Evolutionary conservation across 1,284 basidiomycete genomes (phyloP).

Genomic region (Anthracocystis setariae): DNA sequence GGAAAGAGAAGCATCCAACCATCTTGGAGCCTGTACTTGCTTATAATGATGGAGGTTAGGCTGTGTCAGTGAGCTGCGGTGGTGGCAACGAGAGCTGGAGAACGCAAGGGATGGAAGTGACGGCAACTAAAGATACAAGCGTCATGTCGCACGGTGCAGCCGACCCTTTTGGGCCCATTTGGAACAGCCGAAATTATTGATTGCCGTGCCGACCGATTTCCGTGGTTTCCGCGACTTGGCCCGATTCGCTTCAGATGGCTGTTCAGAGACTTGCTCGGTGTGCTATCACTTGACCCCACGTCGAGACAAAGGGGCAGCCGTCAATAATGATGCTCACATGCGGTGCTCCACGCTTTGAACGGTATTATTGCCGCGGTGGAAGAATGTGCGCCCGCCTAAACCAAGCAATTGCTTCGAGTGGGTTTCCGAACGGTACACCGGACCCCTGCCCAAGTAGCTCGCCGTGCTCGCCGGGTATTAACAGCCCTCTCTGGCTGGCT

Average conservation of each 20-base stretch:
- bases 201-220: neutral
- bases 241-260: neutral
- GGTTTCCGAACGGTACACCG: too few relatives aligned
- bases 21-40: slow-evolving; percentile 1
- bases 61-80: neutral
- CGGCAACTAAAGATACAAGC: too few relatives aligned
- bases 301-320: too few relatives aligned
- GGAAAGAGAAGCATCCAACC: slow-evolving; percentile 39
- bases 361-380: too few relatives aligned
- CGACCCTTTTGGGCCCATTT: neutral
- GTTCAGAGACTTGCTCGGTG: neutral
- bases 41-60: neutral
- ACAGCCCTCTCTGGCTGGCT: too few relatives aligned
- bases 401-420: too few relatives aligned
- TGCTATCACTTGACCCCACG: neutral
- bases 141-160: too few relatives aligned
- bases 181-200: neutral
- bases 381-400: too few relatives aligned
- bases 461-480: too few relatives aligned
- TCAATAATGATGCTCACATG: too few relatives aligned
- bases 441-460: too few relatives aligned
- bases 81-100: neutral
- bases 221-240: neutral
- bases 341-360: too few relatives aligned
- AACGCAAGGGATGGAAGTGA: slow-evolving; percentile 1